Evolutionary conservation across 225 moss, liverwort and hornwort genomes (phyloP), one percentile per base, ranked within the genome.

Genomic region (Physcomitrium patens): DNA sequence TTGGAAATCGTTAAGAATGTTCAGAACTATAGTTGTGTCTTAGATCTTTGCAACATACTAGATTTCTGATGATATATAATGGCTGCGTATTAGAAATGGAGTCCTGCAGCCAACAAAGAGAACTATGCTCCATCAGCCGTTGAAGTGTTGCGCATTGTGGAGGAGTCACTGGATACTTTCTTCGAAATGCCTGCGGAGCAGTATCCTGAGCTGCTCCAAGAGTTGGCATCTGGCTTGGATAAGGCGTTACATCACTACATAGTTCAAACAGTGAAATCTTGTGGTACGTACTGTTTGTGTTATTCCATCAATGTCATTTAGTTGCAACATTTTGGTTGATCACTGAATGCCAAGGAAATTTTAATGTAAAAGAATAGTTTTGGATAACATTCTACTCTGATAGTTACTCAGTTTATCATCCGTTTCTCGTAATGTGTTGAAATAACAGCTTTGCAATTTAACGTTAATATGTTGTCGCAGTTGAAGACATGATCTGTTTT

Each of bases 101-200:
- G 37, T 81, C 91, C 63, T 76, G 86, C 54, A 54, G 89, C 89
- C 58, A 91, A 86, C 45, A 87, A 85, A 77, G 93, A 93, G 49
- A 83, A 91, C 51, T 93, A 84, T 78, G 95, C 93, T 28, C 83
- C 83, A 53, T 99, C 99, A 67, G 90, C 91, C 62, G 81, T 99
- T 70, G 99, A 99, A 71, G 91, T 95, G 53, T 87, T 99, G 24
- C 90, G 95, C 68, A 89, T 92, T 26, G 81, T 95, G 67, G 95
- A 99, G 76, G 99, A 99, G 75, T 91, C 93, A 8, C 74, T 99
- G 78, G 95, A 99, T 69, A 90, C 90, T 13, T 99, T 90, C 69
- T 95, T 95, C 58, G 86, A 78, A 52, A 87, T 99, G 86, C 99
- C 99, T 72, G 86, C 88, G 72, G 90, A 91, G 63, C 82, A 85